Conservation (phyloP, 2,329 filamentous ascomycete species). For the Aureobasidium sp. region DNA sequence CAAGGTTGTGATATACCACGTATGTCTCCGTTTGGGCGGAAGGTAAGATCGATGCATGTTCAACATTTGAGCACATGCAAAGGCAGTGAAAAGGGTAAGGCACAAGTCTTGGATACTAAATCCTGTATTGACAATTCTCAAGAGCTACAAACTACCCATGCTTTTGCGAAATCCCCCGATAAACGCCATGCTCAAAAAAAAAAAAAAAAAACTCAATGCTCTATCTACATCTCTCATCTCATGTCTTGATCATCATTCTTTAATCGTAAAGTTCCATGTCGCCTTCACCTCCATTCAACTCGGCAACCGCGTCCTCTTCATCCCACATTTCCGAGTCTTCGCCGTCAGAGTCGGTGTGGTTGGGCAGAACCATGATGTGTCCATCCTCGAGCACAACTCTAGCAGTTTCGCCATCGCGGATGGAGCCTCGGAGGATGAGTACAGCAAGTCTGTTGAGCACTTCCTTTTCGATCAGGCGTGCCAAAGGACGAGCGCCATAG, state of each 20-base stretch:
- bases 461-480: slow-evolving; percentile 91
- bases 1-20: not conserved
- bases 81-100: not conserved
- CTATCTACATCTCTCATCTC: not conserved
- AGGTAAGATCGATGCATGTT: no score
- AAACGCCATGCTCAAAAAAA: not conserved
- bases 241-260: slow-evolving; percentile 25
- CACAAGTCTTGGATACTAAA: not conserved
- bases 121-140: not conserved
- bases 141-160: not conserved
- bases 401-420: slow-evolving; percentile 80
- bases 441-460: slow-evolving; percentile 91
- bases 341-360: slow-evolving; percentile 62
- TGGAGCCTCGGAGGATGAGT: slow-evolving; percentile 75
- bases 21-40: no score
- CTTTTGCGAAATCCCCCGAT: not conserved
- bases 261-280: slow-evolving; percentile 59
- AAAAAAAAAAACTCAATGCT: not conserved
- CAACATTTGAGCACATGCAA: not conserved
- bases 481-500: slow-evolving; percentile 85
- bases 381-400: slow-evolving; percentile 71
- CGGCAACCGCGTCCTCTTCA: slow-evolving; percentile 65
- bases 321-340: slow-evolving; percentile 64
- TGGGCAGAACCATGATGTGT: slow-evolving; percentile 73
- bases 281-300: slow-evolving; percentile 47